Conservation (phyloP, 2,329 filamentous ascomycete species). For the Fusarium chlamydosporum region DNA sequence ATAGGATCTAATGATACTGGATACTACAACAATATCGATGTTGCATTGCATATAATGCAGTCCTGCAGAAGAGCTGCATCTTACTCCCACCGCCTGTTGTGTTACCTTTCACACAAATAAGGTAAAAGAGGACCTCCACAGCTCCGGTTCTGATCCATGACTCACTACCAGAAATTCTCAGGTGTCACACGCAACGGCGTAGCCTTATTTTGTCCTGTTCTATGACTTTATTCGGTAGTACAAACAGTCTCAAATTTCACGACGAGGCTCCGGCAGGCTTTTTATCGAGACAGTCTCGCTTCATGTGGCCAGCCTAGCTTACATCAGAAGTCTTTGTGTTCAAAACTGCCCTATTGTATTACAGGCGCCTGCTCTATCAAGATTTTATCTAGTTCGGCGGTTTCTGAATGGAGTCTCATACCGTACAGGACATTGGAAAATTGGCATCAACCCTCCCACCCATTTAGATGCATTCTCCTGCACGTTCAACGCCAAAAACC, state of each 20-base stretch:
- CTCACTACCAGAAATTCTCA: background rate
- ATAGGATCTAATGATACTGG: conserved; percentile 3
- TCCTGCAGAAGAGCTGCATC: conserved; percentile 3
- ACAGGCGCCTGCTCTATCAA: background rate
- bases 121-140: background rate
- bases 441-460: background rate
- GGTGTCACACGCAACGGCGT: conserved; percentile 5
- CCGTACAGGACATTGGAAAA: background rate
- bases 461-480: background rate
- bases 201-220: background rate
- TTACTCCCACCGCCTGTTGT: conserved; percentile 22
- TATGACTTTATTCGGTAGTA: background rate
- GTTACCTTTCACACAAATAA: background rate
- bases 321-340: background rate
- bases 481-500: background rate
- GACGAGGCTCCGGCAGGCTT: background rate
- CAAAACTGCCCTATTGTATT: background rate
- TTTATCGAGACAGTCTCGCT: background rate
- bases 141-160: background rate
- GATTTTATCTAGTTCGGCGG: too few relatives aligned
- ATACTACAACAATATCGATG: conserved; percentile 8
- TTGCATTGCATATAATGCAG: conserved; percentile 10
- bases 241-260: background rate
- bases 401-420: background rate
- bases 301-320: background rate